A percentile compares a stretch with the other conserved stretches of the same genome.
Conservation (phyloP, 257 asterid genomes). For the Jasminum sambac region DNA sequence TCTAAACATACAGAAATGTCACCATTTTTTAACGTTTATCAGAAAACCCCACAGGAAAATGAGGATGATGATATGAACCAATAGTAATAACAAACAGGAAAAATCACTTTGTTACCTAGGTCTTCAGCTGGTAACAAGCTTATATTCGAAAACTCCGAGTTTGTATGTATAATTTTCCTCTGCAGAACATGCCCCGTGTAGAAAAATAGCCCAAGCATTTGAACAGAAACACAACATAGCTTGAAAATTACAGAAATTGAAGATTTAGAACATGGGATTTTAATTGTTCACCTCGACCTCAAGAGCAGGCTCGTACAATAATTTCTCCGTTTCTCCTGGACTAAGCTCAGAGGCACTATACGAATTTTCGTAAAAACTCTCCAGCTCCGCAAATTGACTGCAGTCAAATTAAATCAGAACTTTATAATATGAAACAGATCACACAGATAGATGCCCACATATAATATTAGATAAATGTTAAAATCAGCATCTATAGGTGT, state of each 20-base stretch:
- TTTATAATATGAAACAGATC: slow-evolving; percentile 2
- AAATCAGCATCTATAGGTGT: not conserved
- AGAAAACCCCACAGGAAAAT: not conserved
- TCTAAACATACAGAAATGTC: slow-evolving; percentile 36
- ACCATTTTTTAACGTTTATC: not conserved
- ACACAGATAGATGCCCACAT: not conserved
- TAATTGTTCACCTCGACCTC: slow-evolving; percentile 52
- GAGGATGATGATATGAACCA: not conserved
- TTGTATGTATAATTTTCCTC: slow-evolving; percentile 45
- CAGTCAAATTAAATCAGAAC: not conserved
- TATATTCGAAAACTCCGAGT: slow-evolving; percentile 42
- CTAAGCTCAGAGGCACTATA: slow-evolving; percentile 17
- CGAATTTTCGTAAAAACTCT: slow-evolving; percentile 27
- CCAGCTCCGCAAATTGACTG: slow-evolving; percentile 67
- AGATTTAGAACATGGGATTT: not conserved
- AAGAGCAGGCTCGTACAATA: slow-evolving; percentile 33
- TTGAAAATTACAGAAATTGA: not conserved
- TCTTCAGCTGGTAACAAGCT: slow-evolving; percentile 44
- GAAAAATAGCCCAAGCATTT: slow-evolving; percentile 8
- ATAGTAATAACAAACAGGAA: not conserved
- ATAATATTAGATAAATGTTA: not conserved
- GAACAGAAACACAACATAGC: slow-evolving; percentile 6
- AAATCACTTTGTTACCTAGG: slow-evolving; percentile 39
- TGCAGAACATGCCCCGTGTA: slow-evolving; percentile 28
- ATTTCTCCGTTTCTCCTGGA: slow-evolving; percentile 39